Conservation (phyloP, 2,329 filamentous ascomycete genomes). For the Colletotrichum caudatum region DNA sequence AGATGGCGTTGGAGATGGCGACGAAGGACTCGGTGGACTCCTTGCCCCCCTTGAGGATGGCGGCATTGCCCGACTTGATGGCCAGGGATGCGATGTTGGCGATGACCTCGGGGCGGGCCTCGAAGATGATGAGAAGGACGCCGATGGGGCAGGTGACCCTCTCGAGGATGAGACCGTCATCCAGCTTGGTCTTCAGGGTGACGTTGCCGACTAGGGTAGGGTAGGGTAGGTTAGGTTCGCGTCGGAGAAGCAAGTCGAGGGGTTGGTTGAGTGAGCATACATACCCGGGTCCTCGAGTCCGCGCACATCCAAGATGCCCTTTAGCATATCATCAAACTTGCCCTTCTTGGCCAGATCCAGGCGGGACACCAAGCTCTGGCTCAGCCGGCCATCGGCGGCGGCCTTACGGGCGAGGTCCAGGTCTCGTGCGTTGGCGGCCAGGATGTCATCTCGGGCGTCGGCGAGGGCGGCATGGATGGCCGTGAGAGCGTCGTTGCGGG, state of each 20-base stretch:
- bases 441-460: conserved; percentile 77
- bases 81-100: conserved; percentile 97
- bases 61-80: conserved; percentile 97
- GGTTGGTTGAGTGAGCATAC: conserved; percentile 44
- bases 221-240: not conserved
- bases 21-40: conserved; percentile 96
- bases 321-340: conserved; percentile 98
- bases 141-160: conserved; percentile 95
- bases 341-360: conserved; percentile 87
- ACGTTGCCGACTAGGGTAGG: conserved; percentile 84
- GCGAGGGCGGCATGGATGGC: conserved; percentile 84
- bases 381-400: conserved; percentile 80
- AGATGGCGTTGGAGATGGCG: conserved; percentile 88
- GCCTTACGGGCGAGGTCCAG: conserved; percentile 79
- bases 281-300: conserved; percentile 86
- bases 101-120: conserved; percentile 96
- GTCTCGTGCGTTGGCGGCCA: conserved; percentile 88
- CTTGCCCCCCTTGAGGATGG: conserved; percentile 95
- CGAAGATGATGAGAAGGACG: conserved; percentile 98
- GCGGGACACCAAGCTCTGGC: conserved; percentile 85
- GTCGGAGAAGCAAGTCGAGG: conserved; percentile 7
- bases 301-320: conserved; percentile 91
- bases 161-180: conserved; percentile 87
- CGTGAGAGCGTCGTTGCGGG: conserved; percentile 87
- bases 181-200: conserved; percentile 84